Percentiles rank a stretch among this genome's conserved stretches.
These are phyloP conservation scores for Copromyces sp. DNA, from an alignment of 495 filamentous ascomycete genomes.

Conservation along the genomic window DNA sequence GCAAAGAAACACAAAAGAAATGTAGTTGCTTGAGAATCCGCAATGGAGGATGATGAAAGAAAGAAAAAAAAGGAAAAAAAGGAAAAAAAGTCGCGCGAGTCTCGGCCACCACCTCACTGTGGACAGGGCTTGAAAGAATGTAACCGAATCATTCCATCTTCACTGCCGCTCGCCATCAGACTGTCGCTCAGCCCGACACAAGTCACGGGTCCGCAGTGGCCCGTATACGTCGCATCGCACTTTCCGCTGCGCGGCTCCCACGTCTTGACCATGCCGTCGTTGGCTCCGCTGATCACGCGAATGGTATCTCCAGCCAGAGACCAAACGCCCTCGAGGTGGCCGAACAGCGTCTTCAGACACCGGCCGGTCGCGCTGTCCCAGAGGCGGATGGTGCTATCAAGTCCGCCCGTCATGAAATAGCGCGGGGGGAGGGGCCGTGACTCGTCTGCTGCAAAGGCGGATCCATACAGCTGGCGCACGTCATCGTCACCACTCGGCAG, in stretches of 20 bases:
- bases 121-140: slow-evolving; percentile 57
- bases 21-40: neutral
- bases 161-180: slow-evolving; percentile 78
- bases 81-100: slow-evolving; percentile 13
- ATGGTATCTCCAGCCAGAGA: slow-evolving; percentile 84
- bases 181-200: slow-evolving; percentile 75
- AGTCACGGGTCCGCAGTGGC: slow-evolving; percentile 66
- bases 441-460: slow-evolving; percentile 42
- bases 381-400: slow-evolving; percentile 84
- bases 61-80: neutral
- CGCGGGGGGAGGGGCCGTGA: slow-evolving; percentile 62
- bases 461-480: slow-evolving; percentile 43
- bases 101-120: slow-evolving; percentile 25
- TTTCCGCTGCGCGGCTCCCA: slow-evolving; percentile 90
- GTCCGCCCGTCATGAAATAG: slow-evolving; percentile 84
- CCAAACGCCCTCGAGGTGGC: slow-evolving; percentile 95
- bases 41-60: neutral
- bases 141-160: slow-evolving; percentile 83
- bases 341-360: slow-evolving; percentile 87
- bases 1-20: neutral
- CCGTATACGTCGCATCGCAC: slow-evolving; percentile 83
- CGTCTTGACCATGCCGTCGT: slow-evolving; percentile 92
- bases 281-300: slow-evolving; percentile 75
- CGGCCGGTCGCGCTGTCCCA: slow-evolving; percentile 81
- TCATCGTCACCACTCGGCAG: slow-evolving; percentile 25